Evolutionary conservation across 2,329 filamentous ascomycete genomes (phyloP).

Genomic region (Fusarium tanahbumbuense): DNA sequence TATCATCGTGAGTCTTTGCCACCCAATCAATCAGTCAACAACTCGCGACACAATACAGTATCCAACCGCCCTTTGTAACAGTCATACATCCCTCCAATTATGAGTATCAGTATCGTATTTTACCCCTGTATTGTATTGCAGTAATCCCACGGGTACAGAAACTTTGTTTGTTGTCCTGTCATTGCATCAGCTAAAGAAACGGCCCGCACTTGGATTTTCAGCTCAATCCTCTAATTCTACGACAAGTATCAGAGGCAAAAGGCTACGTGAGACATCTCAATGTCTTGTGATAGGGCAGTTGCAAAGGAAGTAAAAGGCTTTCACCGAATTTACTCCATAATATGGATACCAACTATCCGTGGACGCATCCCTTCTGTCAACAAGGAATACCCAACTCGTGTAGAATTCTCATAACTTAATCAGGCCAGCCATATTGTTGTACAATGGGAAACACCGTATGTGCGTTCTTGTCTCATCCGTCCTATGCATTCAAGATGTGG

Average conservation of each 20-base stretch:
- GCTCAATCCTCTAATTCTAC: constrained; percentile 8
- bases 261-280: background rate
- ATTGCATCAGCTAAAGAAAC: constrained; percentile 15
- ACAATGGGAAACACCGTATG: background rate
- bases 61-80: constrained; percentile 12
- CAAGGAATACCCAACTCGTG: constrained; percentile 1
- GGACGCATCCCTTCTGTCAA: background rate
- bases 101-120: background rate
- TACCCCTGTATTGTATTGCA: background rate
- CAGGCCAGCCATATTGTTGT: background rate
- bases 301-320: background rate
- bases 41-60: background rate
- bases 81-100: background rate
- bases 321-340: constrained; percentile 4
- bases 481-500: constrained; percentile 1
- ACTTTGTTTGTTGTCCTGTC: constrained; percentile 16
- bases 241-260: constrained; percentile 28
- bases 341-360: constrained; percentile 3
- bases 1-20: background rate
- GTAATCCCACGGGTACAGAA: constrained; percentile 6
- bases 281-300: background rate
- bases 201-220: constrained; percentile 31
- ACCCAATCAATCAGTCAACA: constrained; percentile 12
- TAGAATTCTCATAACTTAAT: background rate
- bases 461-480: background rate